phyloP scores from a whole-genome alignment of 2,329 filamentous ascomycete genomes.

The Diplodia seriata region DNA sequence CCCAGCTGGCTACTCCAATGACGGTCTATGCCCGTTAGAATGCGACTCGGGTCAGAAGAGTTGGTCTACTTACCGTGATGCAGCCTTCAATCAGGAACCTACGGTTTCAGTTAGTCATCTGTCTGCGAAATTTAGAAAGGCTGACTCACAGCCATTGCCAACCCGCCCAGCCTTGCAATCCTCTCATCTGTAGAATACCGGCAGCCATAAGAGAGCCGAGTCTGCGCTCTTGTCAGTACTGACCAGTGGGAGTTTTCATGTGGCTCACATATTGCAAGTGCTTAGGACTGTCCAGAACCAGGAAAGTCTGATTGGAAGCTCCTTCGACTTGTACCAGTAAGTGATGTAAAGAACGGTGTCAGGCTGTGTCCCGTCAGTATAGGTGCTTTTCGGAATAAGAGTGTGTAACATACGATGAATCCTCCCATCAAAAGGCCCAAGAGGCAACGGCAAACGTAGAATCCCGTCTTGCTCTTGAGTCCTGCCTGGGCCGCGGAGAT shows the following conservation, averaged over 20 bases:
- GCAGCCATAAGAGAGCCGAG: conserved; percentile 54
- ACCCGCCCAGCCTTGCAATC: conserved; percentile 51
- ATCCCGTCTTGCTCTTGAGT: conserved; percentile 32
- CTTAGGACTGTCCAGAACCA: conserved; percentile 68
- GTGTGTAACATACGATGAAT: conserved; percentile 50
- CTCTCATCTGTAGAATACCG: conserved; percentile 54
- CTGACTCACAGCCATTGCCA: conserved; percentile 58
- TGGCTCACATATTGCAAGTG: conserved; percentile 22
- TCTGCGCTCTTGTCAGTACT: conserved; percentile 52
- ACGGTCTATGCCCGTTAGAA: conserved; percentile 37
- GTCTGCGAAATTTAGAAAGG: not conserved
- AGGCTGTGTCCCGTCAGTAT: conserved; percentile 38
- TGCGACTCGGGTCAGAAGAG: not conserved
- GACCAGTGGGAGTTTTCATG: too few relatives aligned
- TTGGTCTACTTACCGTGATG: conserved; percentile 52
- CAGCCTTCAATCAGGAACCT: conserved; percentile 40
- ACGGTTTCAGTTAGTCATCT: not conserved
- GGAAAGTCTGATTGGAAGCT: conserved; percentile 66
- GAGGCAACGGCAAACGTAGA: conserved; percentile 43
- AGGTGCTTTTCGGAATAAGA: not conserved
- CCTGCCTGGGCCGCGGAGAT: conserved; percentile 33
- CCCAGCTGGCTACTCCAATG: conserved; percentile 60
- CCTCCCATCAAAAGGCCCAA: conserved; percentile 63
- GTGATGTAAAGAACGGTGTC: conserved; percentile 66
- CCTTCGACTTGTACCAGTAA: conserved; percentile 71